phyloP scores from a whole-genome alignment of 2,329 filamentous ascomycete species.

The Lasiodiplodia sp. region DNA sequence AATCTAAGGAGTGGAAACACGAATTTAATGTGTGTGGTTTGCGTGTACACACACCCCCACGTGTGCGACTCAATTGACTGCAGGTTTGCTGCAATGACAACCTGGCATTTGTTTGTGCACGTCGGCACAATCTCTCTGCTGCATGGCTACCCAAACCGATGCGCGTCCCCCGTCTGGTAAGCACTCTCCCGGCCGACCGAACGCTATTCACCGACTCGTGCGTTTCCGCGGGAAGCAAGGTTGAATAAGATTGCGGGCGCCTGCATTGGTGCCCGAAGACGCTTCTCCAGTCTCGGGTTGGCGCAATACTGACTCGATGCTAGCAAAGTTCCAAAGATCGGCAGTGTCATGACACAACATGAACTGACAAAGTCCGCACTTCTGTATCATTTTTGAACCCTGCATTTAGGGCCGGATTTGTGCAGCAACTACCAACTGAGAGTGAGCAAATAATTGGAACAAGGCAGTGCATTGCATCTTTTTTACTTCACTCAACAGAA shows the following conservation, averaged over 20 bases:
- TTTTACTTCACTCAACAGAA: too few species aligned
- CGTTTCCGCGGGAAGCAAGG: not conserved
- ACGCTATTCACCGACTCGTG: not conserved
- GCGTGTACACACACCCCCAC: not conserved
- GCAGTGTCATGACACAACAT: not conserved
- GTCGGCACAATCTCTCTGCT: not conserved
- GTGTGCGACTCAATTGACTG: not conserved
- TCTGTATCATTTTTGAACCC: too few species aligned
- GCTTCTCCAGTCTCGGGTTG: too few species aligned
- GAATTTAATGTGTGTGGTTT: not conserved
- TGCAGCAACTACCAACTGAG: too few species aligned
- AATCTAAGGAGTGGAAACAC: not conserved
- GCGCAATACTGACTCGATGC: not conserved
- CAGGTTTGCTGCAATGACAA: not conserved
- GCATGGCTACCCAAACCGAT: not conserved
- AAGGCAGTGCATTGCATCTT: too few species aligned
- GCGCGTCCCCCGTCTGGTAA: not conserved
- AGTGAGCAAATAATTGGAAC: too few species aligned
- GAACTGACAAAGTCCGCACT: not conserved
- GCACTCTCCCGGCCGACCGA: not conserved
- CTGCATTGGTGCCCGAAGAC: constrained; percentile 17
- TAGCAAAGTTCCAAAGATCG: not conserved
- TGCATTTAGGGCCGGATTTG: too few species aligned
- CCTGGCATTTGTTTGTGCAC: not conserved
- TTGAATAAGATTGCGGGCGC: constrained; percentile 12